phyloP scores from a whole-genome alignment of 495 filamentous ascomycete species.

The Neurospora hispaniola region DNA sequence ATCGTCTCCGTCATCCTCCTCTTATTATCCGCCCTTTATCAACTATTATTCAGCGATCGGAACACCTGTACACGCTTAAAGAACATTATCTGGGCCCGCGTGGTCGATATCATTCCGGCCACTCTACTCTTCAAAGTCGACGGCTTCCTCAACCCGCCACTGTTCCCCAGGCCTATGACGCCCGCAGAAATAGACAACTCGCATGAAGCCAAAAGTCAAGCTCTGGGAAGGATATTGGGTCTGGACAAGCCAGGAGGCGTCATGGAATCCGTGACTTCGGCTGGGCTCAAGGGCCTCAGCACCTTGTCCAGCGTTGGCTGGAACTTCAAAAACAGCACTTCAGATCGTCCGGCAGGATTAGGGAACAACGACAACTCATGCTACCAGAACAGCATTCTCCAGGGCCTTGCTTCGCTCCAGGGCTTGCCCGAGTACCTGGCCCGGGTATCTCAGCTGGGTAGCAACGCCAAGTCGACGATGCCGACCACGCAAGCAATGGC shows the following conservation, averaged over 20 bases:
- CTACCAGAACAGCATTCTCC: constrained; percentile 93
- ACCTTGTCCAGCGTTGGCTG: constrained; percentile 37
- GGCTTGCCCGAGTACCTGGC: constrained; percentile 47
- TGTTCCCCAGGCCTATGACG: constrained; percentile 17
- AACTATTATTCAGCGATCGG: constrained; percentile 7
- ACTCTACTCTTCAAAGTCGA: constrained; percentile 51
- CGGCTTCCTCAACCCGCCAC: constrained; percentile 27
- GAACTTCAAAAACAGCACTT: constrained; percentile 17
- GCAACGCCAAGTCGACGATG: constrained; percentile 11
- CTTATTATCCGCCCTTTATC: constrained; percentile 32
- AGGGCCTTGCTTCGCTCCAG: constrained; percentile 69
- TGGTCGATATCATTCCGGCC: constrained; percentile 52
- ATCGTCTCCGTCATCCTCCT: constrained; percentile 30
- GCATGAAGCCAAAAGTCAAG: constrained; percentile 55
- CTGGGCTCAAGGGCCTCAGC: constrained; percentile 35
- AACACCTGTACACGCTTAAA: background rate
- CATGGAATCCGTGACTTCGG: constrained; percentile 26
- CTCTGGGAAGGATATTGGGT: constrained; percentile 55
- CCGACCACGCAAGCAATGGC: constrained; percentile 42
- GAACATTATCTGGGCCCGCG: constrained; percentile 50
- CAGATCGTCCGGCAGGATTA: constrained; percentile 57
- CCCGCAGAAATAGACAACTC: constrained; percentile 9
- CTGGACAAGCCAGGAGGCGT: constrained; percentile 41
- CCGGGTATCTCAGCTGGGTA: constrained; percentile 21
- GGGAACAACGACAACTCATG: constrained; percentile 93